These are phyloP conservation scores for Halocafeteria seosinensis DNA, from an alignment of 108 stramenopile species.

Conservation along the genomic window DNA sequence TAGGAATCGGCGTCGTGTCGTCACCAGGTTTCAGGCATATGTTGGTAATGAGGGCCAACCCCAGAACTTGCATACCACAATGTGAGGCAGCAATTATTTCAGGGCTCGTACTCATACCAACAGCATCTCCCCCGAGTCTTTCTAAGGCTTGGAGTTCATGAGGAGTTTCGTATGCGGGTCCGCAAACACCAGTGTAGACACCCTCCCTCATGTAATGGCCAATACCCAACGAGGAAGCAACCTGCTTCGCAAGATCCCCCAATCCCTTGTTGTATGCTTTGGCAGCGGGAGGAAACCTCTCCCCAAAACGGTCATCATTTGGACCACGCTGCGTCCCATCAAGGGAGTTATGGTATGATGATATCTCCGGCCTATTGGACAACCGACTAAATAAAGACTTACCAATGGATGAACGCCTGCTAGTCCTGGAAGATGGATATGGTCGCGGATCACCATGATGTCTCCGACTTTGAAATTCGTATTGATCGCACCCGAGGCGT, in stretches of 20 bases:
- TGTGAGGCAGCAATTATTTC: slow-evolving; percentile 73
- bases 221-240: slow-evolving; percentile 36
- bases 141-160: slow-evolving; percentile 57
- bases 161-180: slow-evolving; percentile 72
- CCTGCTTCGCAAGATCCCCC: slow-evolving; percentile 29
- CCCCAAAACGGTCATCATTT: slow-evolving; percentile 66
- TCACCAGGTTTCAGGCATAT: slow-evolving; percentile 45
- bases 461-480: slow-evolving; percentile 58
- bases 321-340: no score
- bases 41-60: slow-evolving; percentile 65
- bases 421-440: slow-evolving; percentile 58
- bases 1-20: slow-evolving; percentile 44
- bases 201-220: slow-evolving; percentile 45
- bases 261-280: slow-evolving; percentile 48
- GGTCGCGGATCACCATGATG: slow-evolving; percentile 62
- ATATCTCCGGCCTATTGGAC: no score
- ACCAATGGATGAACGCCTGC: slow-evolving; percentile 69
- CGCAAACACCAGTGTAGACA: slow-evolving; percentile 68
- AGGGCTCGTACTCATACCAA: slow-evolving; percentile 70
- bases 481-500: slow-evolving; percentile 72
- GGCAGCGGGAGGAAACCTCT: slow-evolving; percentile 60
- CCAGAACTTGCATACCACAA: slow-evolving; percentile 61
- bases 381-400: no score
- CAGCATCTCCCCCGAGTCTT: slow-evolving; percentile 47
- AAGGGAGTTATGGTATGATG: no score